A percentile compares a stretch with the other conserved stretches of the same genome.
Conservation (phyloP, 164 flowering plant genomes). For the grape (Vitis vinifera) region DNA sequence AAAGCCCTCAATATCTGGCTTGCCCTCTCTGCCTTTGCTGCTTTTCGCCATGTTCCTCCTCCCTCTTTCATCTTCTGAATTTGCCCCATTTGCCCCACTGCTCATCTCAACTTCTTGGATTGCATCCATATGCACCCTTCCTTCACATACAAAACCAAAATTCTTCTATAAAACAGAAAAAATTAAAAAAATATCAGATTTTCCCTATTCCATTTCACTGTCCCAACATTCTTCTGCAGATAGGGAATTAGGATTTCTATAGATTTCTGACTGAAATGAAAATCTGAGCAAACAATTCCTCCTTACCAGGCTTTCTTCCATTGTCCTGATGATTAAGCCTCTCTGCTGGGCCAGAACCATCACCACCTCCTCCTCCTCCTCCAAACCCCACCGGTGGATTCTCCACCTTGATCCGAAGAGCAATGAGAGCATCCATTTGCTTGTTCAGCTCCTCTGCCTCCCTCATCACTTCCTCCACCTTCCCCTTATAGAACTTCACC, state of each 20-base stretch:
- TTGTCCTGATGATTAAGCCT: not conserved
- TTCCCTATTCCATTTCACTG: no score
- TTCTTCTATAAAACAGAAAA: not conserved
- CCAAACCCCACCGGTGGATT: conserved; percentile 28
- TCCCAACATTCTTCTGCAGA: no score
- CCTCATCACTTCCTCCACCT: conserved; percentile 47
- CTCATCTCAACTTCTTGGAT: conserved; percentile 64
- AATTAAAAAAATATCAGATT: not conserved
- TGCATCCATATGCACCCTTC: conserved; percentile 34
- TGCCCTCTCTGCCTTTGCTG: not conserved
- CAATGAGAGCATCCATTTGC: conserved; percentile 79
- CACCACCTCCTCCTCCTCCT: not conserved
- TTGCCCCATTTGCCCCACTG: conserved; percentile 12
- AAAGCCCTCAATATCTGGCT: not conserved
- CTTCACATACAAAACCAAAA: conserved; percentile 16
- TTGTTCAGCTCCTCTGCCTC: conserved; percentile 62
- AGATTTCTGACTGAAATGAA: no score
- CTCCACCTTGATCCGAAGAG: conserved; percentile 64
- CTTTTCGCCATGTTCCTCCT: not conserved
- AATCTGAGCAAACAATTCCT: not conserved
- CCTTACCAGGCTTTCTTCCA: conserved; percentile 19
- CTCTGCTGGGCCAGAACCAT: not conserved
- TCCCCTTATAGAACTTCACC: conserved; percentile 44
- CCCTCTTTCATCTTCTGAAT: conserved; percentile 8
- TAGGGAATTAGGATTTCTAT: no score